Base-by-base conservation (phyloP, 768 basidiomycete genomes). In the Lentinula lateritia region DNA sequence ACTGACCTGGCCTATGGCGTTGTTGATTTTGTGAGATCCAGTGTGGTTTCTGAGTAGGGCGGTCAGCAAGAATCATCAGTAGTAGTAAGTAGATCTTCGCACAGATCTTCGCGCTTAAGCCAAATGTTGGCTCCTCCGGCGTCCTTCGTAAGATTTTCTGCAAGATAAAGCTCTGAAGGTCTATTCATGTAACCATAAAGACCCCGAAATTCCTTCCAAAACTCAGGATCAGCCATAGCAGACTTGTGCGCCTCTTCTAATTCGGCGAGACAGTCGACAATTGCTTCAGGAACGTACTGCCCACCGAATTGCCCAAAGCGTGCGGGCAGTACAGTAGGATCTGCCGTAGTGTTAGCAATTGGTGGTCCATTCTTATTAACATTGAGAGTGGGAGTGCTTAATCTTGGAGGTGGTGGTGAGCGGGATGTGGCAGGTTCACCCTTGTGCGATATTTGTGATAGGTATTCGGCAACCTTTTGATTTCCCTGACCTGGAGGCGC, bases 1-100 rank as follows among this genome's bases (percentile, higher is more conserved):
- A 68, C 78, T 64, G 67, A 87, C 90, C 81, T 96, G 95, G 39
- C 97, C 97, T 62, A 99, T 89, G 23, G 96, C 96, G 72, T 99
- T 99, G 76, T 98, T 98, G 70, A 99, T 98, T 75, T 98, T 99
- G 75, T 99, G 97, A 9, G 95, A 98, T 15, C 97, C 97, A 0
- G 97, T 98, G 71, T 98, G 96, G 72, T 99, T 99, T 62, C 91
- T 93, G 61, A 32, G 9, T 16, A 16, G 43, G 43, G n/a, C 9
- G 7, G 52, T 54, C 61, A 63, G 23, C 20, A 52, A 59, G 41
- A 38, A 55, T 50, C 28, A 6, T 59, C 50, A 23, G 8, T 32
- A 5, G 46, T 13, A 34, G 18, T 28, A 20, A 32, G 32, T 32
- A 52, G 58, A 43, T 62, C 53, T 23, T 72, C 89, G 64, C 64